These are phyloP conservation scores for Komagataella pastoris DNA, from an alignment of 805 yeast genomes.

Conservation along the genomic window DNA sequence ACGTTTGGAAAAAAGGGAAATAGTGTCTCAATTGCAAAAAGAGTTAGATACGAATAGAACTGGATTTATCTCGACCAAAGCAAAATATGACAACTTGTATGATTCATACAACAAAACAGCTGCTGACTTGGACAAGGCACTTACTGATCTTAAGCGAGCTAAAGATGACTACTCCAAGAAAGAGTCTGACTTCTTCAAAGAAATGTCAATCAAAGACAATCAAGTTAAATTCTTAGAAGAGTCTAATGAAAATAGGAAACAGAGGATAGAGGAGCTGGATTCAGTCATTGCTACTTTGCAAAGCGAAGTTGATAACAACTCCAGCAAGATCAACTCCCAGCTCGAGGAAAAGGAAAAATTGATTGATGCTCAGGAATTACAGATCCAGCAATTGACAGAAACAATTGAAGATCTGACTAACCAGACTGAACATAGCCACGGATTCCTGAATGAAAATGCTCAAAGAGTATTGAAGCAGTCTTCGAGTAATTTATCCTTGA, in stretches of 20 bases:
- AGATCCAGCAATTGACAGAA: constrained; percentile 27
- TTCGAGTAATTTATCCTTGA: constrained; percentile 40
- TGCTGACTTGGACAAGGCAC: constrained; percentile 25
- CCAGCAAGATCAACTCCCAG: constrained; percentile 20
- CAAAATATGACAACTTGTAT: constrained; percentile 17
- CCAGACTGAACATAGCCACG: constrained; percentile 3
- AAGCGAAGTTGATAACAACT: constrained; percentile 22
- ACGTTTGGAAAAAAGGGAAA: constrained; percentile 15
- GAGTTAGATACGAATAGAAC: constrained; percentile 22
- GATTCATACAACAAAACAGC: constrained; percentile 23
- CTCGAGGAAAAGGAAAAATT: constrained; percentile 21
- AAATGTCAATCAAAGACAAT: constrained; percentile 49
- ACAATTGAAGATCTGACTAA: constrained; percentile 28
- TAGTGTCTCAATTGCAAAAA: constrained; percentile 17
- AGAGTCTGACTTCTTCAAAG: constrained; percentile 39
- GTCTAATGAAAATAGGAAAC: constrained; percentile 34
- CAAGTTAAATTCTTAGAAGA: constrained; percentile 42
- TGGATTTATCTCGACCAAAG: constrained; percentile 13
- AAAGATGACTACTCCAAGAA: constrained; percentile 26
- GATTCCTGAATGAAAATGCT: constrained; percentile 42
- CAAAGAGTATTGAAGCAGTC: constrained; percentile 31
- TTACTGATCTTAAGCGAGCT: constrained; percentile 31
- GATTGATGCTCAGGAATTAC: constrained; percentile 21
- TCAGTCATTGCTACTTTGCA: constrained; percentile 26
- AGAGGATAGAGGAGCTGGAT: constrained; percentile 43